Conservation (phyloP, 2,329 filamentous ascomycete genomes). For the Aureobasidium uvarum region DNA sequence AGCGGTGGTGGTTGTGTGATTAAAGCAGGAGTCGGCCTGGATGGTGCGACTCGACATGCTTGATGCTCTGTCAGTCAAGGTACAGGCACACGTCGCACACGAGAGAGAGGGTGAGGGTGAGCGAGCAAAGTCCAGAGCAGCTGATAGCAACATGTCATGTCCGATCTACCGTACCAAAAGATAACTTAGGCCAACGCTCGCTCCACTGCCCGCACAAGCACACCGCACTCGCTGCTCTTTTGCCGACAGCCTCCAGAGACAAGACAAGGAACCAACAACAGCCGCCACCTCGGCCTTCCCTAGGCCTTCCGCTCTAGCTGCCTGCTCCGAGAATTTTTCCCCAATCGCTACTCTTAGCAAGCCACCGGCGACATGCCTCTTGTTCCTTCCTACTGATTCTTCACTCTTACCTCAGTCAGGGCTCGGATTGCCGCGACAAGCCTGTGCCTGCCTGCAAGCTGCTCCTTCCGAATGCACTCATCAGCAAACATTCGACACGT, state of each 20-base stretch:
- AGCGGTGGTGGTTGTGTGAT: neutral
- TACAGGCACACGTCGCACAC: constrained; percentile 18
- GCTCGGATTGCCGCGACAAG: neutral
- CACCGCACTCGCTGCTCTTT: neutral
- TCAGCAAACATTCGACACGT: constrained; percentile 7
- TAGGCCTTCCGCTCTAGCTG: too few relatives aligned
- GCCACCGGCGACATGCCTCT: constrained; percentile 10
- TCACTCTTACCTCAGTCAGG: neutral
- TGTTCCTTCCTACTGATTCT: neutral
- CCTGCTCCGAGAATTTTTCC: neutral
- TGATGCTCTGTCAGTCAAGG: neutral
- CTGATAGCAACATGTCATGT: constrained; percentile 20
- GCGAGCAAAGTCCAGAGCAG: constrained; percentile 15
- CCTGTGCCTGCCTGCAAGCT: neutral
- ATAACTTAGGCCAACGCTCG: constrained; percentile 18
- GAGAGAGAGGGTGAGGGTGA: constrained; percentile 1
- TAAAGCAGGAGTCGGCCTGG: constrained; percentile 1
- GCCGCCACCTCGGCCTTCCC: neutral
- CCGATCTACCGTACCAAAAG: constrained; percentile 15
- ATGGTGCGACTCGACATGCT: constrained; percentile 17
- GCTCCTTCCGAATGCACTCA: neutral
- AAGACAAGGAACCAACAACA: neutral
- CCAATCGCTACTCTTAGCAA: neutral
- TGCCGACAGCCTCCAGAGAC: neutral
- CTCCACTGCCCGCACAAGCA: neutral